Evolutionary conservation across 1,139 yeast genomes (phyloP).

Genomic region (Meyerozyma smithsonii): DNA sequence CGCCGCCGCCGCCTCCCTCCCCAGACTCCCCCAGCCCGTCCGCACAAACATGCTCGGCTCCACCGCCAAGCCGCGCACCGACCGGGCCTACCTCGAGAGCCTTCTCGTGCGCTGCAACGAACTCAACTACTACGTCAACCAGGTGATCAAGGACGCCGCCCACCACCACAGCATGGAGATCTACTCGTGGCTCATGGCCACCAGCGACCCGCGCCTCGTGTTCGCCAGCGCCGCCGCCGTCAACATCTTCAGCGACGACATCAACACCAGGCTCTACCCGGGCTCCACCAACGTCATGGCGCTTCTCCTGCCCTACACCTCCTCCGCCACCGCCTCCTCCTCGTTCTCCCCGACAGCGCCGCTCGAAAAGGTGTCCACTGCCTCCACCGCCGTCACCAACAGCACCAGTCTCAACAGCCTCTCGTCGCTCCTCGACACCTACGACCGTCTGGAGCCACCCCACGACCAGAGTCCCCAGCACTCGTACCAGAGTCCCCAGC

Average conservation of each 20-base stretch:
- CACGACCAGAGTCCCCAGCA: not conserved
- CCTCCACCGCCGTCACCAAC: not conserved
- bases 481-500: not conserved
- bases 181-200: not conserved
- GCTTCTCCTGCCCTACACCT: not conserved
- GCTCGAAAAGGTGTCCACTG: not conserved
- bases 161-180: not conserved
- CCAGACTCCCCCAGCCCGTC: not conserved
- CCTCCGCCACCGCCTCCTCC: not conserved
- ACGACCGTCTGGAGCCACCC: not conserved
- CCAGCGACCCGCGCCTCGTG: not conserved
- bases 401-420: constrained; percentile 2
- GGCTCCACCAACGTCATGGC: constrained; percentile 4
- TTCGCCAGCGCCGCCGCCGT: not conserved
- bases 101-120: constrained; percentile 4
- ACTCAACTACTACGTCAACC: constrained; percentile 3
- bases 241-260: constrained; percentile 3
- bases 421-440: constrained; percentile 2
- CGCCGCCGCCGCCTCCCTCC: constrained; percentile 3
- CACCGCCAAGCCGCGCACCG: not conserved
- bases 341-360: not conserved
- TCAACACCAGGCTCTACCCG: constrained; percentile 2
- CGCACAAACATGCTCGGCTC: not conserved
- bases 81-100: not conserved
- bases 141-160: not conserved